Evolutionary conservation across 2,329 filamentous ascomycete species (phyloP).

Genomic region (Colletotrichum camelliae): DNA sequence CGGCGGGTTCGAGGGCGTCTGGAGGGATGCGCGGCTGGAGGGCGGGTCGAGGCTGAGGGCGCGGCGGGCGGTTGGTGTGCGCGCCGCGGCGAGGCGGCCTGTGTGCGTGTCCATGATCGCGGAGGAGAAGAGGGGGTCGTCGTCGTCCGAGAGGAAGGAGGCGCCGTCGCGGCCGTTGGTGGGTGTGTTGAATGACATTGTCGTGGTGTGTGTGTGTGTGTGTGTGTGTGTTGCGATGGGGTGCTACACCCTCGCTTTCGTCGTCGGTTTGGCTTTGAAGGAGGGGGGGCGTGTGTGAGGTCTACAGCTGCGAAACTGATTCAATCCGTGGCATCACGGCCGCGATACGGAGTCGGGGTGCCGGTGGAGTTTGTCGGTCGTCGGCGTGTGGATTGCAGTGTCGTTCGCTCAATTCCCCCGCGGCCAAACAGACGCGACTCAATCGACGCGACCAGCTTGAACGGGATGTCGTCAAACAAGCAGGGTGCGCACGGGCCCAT

Average conservation of each 20-base stretch:
- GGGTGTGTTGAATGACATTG: constrained; percentile 13
- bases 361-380: neutral
- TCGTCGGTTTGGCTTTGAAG: neutral
- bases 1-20: constrained; percentile 9
- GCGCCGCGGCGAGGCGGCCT: constrained; percentile 35
- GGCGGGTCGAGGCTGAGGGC: constrained; percentile 6
- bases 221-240: neutral
- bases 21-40: constrained; percentile 2
- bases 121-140: constrained; percentile 44
- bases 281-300: neutral
- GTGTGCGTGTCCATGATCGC: constrained; percentile 50
- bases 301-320: neutral
- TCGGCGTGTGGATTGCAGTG: neutral
- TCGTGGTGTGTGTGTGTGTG: neutral
- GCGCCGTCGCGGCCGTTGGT: neutral
- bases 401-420: neutral
- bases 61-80: constrained; percentile 17
- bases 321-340: neutral
- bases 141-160: constrained; percentile 12
- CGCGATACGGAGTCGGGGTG: neutral
- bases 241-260: neutral
- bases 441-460: neutral
- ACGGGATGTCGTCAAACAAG: constrained; percentile 2
- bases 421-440: constrained; percentile 1
- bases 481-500: neutral